These are phyloP conservation scores for Prosopis cineraria DNA, from an alignment of 306 rosid genomes.

Conservation along the genomic window DNA sequence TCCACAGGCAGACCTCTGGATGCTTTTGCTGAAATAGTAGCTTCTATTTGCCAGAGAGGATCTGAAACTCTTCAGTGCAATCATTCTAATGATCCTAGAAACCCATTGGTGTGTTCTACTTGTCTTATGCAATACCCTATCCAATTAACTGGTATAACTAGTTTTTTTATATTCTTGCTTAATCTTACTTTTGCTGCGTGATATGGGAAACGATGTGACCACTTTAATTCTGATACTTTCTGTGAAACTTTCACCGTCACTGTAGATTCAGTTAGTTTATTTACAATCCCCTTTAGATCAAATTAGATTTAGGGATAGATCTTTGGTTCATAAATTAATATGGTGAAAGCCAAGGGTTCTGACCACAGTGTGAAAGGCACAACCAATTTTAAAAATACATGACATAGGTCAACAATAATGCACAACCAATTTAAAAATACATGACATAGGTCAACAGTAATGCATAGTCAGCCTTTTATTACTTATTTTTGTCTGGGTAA, in stretches of 20 bases:
- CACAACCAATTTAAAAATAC: neutral
- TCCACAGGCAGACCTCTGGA: conserved; percentile 48
- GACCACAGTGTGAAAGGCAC: neutral
- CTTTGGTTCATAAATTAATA: neutral
- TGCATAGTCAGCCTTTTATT: neutral
- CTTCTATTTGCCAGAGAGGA: conserved; percentile 52
- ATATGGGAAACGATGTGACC: conserved; percentile 17
- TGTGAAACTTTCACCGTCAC: neutral
- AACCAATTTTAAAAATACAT: neutral
- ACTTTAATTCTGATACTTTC: neutral
- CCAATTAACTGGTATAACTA: conserved; percentile 32
- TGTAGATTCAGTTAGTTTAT: conserved; percentile 15
- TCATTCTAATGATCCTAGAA: conserved; percentile 24
- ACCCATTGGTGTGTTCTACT: conserved; percentile 46
- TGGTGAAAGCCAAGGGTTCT: neutral
- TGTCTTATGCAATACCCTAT: conserved; percentile 18
- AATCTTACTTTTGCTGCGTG: conserved; percentile 22
- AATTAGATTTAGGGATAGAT: conserved; percentile 9
- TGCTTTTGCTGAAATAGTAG: conserved; percentile 52
- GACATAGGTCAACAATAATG: neutral
- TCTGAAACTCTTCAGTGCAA: conserved; percentile 25
- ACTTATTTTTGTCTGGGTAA: neutral
- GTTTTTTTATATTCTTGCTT: conserved; percentile 19
- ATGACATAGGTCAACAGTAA: neutral
- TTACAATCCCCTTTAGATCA: neutral